phyloP scores from a whole-genome alignment of 352 stramenopile genomes.

The Phytophthora palmivora region DNA sequence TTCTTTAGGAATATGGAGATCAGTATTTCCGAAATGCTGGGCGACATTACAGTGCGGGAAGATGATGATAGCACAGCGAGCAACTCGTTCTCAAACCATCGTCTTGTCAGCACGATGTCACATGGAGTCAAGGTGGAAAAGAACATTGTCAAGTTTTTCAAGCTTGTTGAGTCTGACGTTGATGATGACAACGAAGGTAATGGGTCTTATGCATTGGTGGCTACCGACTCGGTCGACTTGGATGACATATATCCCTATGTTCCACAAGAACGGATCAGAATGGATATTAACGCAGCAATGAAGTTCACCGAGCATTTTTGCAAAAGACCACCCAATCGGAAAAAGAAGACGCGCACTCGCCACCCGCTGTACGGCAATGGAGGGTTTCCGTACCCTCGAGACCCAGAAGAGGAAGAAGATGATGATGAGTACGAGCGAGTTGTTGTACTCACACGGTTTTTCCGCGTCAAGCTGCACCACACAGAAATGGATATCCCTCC shows the following conservation, averaged over 20 bases:
- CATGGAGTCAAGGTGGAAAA: constrained; percentile 53
- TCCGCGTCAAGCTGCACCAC: constrained; percentile 44
- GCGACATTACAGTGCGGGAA: constrained; percentile 62
- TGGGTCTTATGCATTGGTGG: constrained; percentile 42
- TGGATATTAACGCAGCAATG: constrained; percentile 56
- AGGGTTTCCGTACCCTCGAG: constrained; percentile 20
- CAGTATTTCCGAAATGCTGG: constrained; percentile 61
- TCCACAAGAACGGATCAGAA: constrained; percentile 43
- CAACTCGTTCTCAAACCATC: constrained; percentile 57
- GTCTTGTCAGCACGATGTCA: constrained; percentile 51
- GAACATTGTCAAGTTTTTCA: constrained; percentile 59
- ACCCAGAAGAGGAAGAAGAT: constrained; percentile 24
- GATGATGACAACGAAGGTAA: constrained; percentile 24
- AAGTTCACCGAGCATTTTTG: constrained; percentile 52
- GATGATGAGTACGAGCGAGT: constrained; percentile 41
- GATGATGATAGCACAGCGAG: constrained; percentile 61
- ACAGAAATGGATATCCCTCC: constrained; percentile 42
- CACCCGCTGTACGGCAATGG: constrained; percentile 24
- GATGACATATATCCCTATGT: constrained; percentile 66
- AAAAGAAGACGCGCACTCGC: constrained; percentile 22
- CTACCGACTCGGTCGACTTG: constrained; percentile 53
- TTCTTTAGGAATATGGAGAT: constrained; percentile 73
- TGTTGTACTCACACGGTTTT: constrained; percentile 44
- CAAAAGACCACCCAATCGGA: constrained; percentile 28
- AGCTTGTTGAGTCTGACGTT: constrained; percentile 36